Percentiles rank a stretch among this genome's conserved stretches.
These are phyloP conservation scores for Globisporangium irregulare DNA, from an alignment of 352 stramenopile species.

Conservation along the genomic window DNA sequence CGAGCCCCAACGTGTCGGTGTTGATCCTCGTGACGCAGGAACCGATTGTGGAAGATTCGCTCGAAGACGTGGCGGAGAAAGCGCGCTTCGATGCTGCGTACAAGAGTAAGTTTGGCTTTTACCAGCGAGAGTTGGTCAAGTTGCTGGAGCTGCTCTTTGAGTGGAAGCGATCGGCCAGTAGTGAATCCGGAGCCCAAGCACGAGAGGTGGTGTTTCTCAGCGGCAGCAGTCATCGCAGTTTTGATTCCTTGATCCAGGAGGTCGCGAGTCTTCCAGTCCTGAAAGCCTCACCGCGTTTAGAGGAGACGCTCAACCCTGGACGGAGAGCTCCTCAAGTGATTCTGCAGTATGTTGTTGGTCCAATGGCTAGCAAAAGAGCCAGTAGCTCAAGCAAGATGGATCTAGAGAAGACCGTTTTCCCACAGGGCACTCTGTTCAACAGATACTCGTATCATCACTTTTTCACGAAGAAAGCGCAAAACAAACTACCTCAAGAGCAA, in stretches of 20 bases:
- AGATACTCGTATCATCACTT: constrained; percentile 34
- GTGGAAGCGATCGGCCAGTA: constrained; percentile 29
- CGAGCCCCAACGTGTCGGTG: constrained; percentile 27
- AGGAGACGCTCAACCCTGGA: background rate
- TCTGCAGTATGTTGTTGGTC: constrained; percentile 29
- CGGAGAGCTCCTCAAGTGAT: constrained; percentile 14
- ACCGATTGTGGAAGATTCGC: constrained; percentile 44
- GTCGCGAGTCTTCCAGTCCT: background rate
- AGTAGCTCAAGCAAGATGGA: background rate
- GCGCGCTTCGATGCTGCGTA: constrained; percentile 30
- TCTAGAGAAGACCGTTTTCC: constrained; percentile 9
- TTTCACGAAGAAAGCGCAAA: constrained; percentile 8
- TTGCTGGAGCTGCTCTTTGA: constrained; percentile 38
- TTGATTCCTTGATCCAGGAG: constrained; percentile 40
- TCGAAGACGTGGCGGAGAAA: constrained; percentile 44
- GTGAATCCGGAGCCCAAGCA: background rate
- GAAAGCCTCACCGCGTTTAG: background rate
- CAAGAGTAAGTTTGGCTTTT: constrained; percentile 40
- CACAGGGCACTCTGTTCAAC: constrained; percentile 30
- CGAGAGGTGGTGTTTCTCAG: constrained; percentile 37
- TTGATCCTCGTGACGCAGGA: constrained; percentile 37
- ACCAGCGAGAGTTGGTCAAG: constrained; percentile 30
- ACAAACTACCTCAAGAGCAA: background rate
- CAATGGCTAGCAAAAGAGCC: constrained; percentile 1
- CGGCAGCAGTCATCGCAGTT: constrained; percentile 29